Evolutionary conservation across 257 asterid genomes (phyloP), one percentile per base, ranked within the genome.

Genomic region (Solanum infundibuliforme): DNA sequence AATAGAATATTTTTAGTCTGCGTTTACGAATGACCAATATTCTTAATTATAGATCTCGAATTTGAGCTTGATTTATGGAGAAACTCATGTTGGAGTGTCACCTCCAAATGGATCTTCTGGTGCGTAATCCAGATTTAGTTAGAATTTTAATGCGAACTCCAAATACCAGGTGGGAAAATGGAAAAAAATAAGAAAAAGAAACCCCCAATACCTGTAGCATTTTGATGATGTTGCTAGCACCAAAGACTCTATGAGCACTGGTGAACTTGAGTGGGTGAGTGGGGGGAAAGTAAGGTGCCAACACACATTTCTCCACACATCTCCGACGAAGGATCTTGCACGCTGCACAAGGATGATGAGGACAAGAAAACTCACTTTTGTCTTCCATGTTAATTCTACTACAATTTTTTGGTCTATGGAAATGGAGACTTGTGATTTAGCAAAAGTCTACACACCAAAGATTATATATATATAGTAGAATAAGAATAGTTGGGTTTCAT

Each of bases 211-310:
- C 91, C 91, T 91, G 89, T 71, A 91, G 12, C 83, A 76, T 79
- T 86, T 89, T 91, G 93, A 91, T 91, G 41, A 91, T 91, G 87
- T 91, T 91, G 86, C 93, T 89, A 25, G 93, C 90, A 39, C 91
- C 93, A 79, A 91, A 89, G 60, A 91, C 90, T 72, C 90, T 76
- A 43, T 89, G 93, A 10, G 91, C 93, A 41, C 36, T 88, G 88
- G 90, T 89, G 89, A 89, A 91, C 71, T 91, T 91, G 52, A 91
- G 71, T 10, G 93, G 93, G 2, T 89, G 87, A 7, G 88, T 89
- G 5, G 93, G 93, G 4, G 90, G 90, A 32, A 91, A 91, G 48
- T 91, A 91, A 1, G 93, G 93, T 38, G 91, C 91, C 83, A 91
- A 72, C 9, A 88, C 87, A 87, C 93, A 91, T 84, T 88, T 86